phyloP scores from a whole-genome alignment of 2,329 filamentous ascomycete species.

The Phoma sp. region DNA sequence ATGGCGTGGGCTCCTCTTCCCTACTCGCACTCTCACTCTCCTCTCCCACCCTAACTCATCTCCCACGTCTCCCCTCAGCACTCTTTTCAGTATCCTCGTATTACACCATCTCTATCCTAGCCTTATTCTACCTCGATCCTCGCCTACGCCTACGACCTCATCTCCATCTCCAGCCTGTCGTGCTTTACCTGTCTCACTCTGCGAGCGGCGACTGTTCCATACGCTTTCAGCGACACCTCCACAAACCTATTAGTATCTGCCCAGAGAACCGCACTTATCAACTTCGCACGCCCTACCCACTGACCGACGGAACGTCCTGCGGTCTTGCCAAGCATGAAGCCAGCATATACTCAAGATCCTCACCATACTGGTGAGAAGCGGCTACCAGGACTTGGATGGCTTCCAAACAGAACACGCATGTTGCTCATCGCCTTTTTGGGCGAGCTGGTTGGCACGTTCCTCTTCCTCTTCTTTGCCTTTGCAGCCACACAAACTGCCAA shows the following conservation, averaged over 20 bases:
- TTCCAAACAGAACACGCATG: constrained; percentile 52
- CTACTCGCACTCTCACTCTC: constrained; percentile 1
- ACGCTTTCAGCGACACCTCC: constrained; percentile 27
- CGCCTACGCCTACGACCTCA: background rate
- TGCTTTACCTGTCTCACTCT: constrained; percentile 22
- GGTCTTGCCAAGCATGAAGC: constrained; percentile 49
- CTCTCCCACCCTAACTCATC: constrained; percentile 1
- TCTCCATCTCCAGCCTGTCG: constrained; percentile 5
- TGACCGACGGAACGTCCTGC: constrained; percentile 44
- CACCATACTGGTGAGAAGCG: constrained; percentile 46
- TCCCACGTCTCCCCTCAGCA: background rate
- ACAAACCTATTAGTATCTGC: constrained; percentile 17
- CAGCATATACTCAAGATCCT: constrained; percentile 41
- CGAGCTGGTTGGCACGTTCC: constrained; percentile 49
- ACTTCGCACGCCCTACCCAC: constrained; percentile 36
- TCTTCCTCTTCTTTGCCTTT: constrained; percentile 52
- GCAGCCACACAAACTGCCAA: constrained; percentile 49
- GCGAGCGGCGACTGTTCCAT: constrained; percentile 28
- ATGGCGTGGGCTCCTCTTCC: background rate
- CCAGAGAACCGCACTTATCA: constrained; percentile 41
- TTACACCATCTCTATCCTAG: constrained; percentile 11
- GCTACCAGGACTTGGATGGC: constrained; percentile 49
- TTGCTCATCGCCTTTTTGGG: constrained; percentile 56
- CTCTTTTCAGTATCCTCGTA: constrained; percentile 1
- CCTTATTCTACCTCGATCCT: constrained; percentile 17